phyloP scores from a whole-genome alignment of 1,284 basidiomycete species.

The Ganoderma leucocontextum region DNA sequence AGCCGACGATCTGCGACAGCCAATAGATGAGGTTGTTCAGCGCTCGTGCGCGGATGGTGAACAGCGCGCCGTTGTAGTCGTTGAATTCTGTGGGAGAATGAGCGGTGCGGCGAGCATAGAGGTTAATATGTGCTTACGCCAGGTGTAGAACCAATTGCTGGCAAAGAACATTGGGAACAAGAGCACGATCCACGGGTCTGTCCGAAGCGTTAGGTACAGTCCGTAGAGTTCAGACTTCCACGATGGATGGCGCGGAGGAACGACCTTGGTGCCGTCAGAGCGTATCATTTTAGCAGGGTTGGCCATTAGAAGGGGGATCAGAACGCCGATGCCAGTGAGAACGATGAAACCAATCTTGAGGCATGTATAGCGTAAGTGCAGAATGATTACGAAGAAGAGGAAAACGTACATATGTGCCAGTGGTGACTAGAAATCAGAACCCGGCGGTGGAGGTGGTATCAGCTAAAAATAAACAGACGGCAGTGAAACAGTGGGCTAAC shows the following conservation, averaged over 20 bases:
- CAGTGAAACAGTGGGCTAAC: conserved; percentile 32
- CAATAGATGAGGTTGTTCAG: conserved; percentile 77
- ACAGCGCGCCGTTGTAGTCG: conserved; percentile 69
- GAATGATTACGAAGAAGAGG: not conserved
- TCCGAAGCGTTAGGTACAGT: conserved; percentile 57
- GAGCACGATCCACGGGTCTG: conserved; percentile 58
- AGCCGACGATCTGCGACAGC: conserved; percentile 72
- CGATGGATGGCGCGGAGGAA: conserved; percentile 66
- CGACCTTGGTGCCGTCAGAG: conserved; percentile 76
- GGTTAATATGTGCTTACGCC: conserved; percentile 55
- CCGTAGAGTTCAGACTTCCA: conserved; percentile 69
- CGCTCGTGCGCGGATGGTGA: conserved; percentile 72
- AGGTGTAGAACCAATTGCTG: conserved; percentile 83
- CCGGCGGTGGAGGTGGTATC: conserved; percentile 15
- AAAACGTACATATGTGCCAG: conserved; percentile 66
- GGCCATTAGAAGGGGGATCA: conserved; percentile 72
- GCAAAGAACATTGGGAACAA: conserved; percentile 64
- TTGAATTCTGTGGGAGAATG: conserved; percentile 59
- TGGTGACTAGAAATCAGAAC: conserved; percentile 49
- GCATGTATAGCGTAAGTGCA: conserved; percentile 2
- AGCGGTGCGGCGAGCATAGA: not conserved
- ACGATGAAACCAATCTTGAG: conserved; percentile 76
- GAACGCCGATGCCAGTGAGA: conserved; percentile 70
- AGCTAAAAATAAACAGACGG: conserved; percentile 25
- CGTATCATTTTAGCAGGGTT: conserved; percentile 74